Conservation (phyloP, 495 filamentous ascomycete species). For the Xylaria intraflava region DNA sequence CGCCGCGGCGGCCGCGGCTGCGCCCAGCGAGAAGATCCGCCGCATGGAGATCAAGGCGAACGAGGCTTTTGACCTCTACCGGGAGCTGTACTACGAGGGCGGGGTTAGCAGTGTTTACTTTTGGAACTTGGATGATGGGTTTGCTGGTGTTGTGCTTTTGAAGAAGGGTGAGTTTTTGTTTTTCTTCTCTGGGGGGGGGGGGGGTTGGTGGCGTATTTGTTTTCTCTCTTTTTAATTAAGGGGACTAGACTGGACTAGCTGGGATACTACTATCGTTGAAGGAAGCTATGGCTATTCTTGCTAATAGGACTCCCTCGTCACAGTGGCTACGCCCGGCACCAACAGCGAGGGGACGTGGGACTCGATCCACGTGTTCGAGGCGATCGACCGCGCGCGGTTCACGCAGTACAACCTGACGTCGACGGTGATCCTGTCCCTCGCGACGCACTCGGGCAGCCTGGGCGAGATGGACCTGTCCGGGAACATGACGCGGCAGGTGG, state of each 20-base stretch:
- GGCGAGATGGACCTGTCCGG: conserved; percentile 91
- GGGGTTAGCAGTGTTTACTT: conserved; percentile 94
- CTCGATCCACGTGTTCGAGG: conserved; percentile 97
- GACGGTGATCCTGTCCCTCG: conserved; percentile 88
- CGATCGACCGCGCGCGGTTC: conserved; percentile 78
- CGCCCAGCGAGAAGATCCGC: conserved; percentile 78
- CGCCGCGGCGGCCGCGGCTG: conserved; percentile 18
- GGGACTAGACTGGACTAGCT: too few relatives aligned
- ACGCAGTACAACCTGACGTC: conserved; percentile 97
- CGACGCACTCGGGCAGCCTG: conserved; percentile 61
- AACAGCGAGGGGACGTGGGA: conserved; percentile 87
- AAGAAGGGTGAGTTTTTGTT: conserved; percentile 68
- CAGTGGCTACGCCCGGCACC: conserved; percentile 51
- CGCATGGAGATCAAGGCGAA: conserved; percentile 91
- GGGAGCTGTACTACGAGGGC: conserved; percentile 97
- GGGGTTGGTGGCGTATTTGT: neutral
- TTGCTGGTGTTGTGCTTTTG: conserved; percentile 88
- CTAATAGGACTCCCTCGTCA: neutral
- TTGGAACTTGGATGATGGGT: conserved; percentile 98
- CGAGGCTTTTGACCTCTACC: conserved; percentile 94
- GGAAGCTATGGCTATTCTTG: neutral
- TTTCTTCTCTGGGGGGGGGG: neutral
- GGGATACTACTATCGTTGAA: too few relatives aligned
- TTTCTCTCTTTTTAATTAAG: too few relatives aligned
- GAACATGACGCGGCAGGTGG: conserved; percentile 95